Evolutionary conservation across 306 rosid species (phyloP), one percentile per base, ranked within the genome.

Genomic region (Fragaria ananassa): DNA sequence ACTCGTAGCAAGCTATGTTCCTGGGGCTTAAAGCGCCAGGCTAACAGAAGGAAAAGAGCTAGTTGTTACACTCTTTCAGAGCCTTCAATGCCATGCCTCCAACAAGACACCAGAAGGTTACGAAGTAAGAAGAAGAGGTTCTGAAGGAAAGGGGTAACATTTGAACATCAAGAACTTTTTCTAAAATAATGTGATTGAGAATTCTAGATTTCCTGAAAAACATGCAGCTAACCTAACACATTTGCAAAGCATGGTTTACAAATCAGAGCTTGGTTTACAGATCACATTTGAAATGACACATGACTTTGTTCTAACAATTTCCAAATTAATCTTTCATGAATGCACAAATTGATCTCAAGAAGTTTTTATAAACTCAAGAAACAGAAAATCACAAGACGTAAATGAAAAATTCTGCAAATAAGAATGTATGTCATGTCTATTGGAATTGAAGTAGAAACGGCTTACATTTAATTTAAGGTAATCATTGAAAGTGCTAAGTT

Each of bases 391-490:
- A 53, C 49, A 53, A 53, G 11, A 12, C 14, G 21, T 21, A 37
- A 54, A 71, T 4, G 39, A 54, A 3, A 56, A 37, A 14, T 56
- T 37, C 50, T 15, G 61, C 35, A 21, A 61, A 72, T 19, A 72
- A 71, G 74, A 31, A 34, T 63, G 60, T 29, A 29, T 4, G 15
- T 12, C 42, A 71, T 10, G 10, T 34, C 29, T 10, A 15, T 31
- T 37, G 73, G 56, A 57, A 21, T 54, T n/a, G 68, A 41, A 60
- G 81, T 81, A 58, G 31, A 71, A 53, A 69, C 66, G 79, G 54
- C 93, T 74, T 83, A 93, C 99, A 89, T 90, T 87, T 53, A 88
- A 92, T 88, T 90, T 92, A 81, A 95, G 86, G 82, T 90, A 81
- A 85, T 90, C 86, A 47, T 90, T 86, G 83, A 95, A 90, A 80